Evolutionary conservation across 305 asterid species (phyloP).

Genomic region (Fraxinus platypoda): DNA sequence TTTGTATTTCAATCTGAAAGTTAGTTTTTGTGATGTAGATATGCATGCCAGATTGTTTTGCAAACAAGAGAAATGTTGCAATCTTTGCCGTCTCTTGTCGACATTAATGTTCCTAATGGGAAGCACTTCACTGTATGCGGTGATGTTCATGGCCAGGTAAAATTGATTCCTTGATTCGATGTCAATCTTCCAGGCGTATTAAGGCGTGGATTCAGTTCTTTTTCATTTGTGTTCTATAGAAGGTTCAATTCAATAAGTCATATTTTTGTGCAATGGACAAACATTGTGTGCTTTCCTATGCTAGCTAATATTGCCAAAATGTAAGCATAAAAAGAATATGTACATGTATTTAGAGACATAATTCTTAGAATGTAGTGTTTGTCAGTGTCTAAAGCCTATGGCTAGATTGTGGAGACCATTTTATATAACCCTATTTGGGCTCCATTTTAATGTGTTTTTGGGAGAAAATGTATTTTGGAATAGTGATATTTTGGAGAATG

Average conservation of each 20-base stretch:
- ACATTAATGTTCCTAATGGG: constrained; percentile 73
- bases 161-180: constrained; percentile 21
- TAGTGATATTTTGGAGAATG: too few relatives aligned
- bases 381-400: background rate
- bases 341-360: background rate
- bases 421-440: background rate
- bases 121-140: constrained; percentile 96
- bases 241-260: background rate
- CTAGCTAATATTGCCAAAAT: background rate
- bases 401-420: background rate
- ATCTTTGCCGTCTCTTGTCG: constrained; percentile 91
- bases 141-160: constrained; percentile 99
- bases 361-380: background rate
- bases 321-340: background rate
- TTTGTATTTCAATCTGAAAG: constrained; percentile 14
- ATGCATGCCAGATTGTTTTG: constrained; percentile 89
- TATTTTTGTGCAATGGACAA: background rate
- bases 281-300: background rate
- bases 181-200: background rate
- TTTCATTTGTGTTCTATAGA: background rate
- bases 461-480: too few relatives aligned
- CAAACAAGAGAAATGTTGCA: constrained; percentile 68
- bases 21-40: constrained; percentile 41
- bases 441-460: too few relatives aligned
- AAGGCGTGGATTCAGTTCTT: background rate